Evolutionary conservation across 768 basidiomycete genomes (phyloP), one percentile per base, ranked within the genome.

Genomic region (Pleurotus djamor): DNA sequence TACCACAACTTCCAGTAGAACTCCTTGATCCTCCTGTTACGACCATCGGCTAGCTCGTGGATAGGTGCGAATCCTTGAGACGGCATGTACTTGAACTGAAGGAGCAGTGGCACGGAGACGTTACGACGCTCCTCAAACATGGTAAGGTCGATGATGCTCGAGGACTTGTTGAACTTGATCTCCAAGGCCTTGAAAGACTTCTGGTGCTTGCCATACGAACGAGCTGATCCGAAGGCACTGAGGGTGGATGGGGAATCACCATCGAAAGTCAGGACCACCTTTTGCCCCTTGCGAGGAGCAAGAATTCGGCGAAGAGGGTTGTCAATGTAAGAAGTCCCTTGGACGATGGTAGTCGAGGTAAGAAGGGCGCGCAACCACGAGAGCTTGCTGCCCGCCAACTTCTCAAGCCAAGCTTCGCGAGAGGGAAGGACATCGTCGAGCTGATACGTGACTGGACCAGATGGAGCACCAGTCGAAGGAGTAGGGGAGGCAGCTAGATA

Each of bases 1-100:
- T 94, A 96, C 97, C 97, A 98, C 36, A 98, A 76, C 70, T 88
- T 88, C 97, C 97, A 99, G 79, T 99, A 99, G 71, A 98, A 98
- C 66, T 91, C 85, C 76, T 97, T 98, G 78, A 98, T 96, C 61
- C 91, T 86, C 57, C 79, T 79, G 76, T 96, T 98, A 65, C 96
- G 88, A 61, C 83, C 91, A 7, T 83, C 80, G 4, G 86, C 83
- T 59, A 96, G 75, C 71, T 98, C 97, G 68, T 96, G 96, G 64
- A 99, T 94, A 21, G 97, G 95, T 2, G 91, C 89, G 62, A 82
- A 97, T 44, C 93, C 94, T 75, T 87, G 87, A 5, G 90, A 86
- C 5, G 96, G 94, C 65, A 88, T 85, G 75, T 98, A 98, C 60
- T 79, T 71, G 82, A 94, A 98, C 63, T 87, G 80, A 65, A 99